These are phyloP conservation scores for Penicillium ucsense DNA, from an alignment of 495 filamentous ascomycete genomes.

Conservation along the genomic window DNA sequence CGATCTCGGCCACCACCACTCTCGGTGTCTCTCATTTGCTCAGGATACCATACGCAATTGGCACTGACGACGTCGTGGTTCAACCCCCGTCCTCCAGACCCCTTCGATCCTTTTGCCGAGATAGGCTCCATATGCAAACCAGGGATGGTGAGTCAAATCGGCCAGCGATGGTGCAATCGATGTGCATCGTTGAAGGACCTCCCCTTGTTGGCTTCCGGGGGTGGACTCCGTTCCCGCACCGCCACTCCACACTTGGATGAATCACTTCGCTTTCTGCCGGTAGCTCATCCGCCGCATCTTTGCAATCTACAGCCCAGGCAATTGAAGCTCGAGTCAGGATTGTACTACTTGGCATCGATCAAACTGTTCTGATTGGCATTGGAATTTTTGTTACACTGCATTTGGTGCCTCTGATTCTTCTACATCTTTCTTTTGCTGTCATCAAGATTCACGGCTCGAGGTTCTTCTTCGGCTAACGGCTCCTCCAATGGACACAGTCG, in stretches of 20 bases:
- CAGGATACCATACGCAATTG: too few species aligned
- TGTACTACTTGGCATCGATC: not conserved
- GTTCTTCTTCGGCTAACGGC: constrained; percentile 4
- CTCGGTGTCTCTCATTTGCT: too few species aligned
- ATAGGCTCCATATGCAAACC: constrained; percentile 13
- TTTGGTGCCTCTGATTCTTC: not conserved
- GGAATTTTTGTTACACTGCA: not conserved
- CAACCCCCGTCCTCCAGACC: not conserved
- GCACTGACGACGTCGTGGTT: not conserved
- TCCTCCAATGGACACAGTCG: constrained; percentile 28
- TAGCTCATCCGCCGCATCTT: too few species aligned
- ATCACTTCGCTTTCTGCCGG: constrained; percentile 3
- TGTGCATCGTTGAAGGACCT: too few species aligned
- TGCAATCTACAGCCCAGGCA: not conserved
- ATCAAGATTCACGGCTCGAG: not conserved
- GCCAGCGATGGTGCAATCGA: constrained; percentile 23
- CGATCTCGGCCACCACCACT: not conserved
- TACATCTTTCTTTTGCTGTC: not conserved
- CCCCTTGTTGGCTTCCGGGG: too few species aligned
- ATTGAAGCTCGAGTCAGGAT: not conserved
- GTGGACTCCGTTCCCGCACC: constrained; percentile 8
- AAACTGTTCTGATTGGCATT: constrained; percentile 1
- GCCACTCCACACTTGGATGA: constrained; percentile 14
- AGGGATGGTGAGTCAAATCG: constrained; percentile 25
- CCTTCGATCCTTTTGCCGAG: constrained; percentile 10